Evolutionary conservation across 1,284 basidiomycete genomes (phyloP), one percentile per base, ranked within the genome.

Genomic region (Apiotrichum gamsii): DNA sequence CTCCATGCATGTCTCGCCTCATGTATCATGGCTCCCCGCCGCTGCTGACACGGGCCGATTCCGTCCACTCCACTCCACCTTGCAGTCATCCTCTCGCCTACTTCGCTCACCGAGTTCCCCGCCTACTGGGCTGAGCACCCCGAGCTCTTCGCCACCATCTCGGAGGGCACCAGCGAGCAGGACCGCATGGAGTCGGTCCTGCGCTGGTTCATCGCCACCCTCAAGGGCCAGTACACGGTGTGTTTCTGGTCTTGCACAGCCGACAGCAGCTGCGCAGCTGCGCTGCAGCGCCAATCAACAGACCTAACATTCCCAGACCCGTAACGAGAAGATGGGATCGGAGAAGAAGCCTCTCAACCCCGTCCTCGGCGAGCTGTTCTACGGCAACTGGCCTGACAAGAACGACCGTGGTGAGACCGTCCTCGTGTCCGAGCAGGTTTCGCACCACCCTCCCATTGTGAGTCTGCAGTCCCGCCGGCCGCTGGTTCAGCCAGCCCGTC

Each of bases 291-390:
- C n/a, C n/a, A n/a, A n/a, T n/a, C n/a, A n/a, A n/a, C n/a, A n/a
- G n/a, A n/a, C n/a, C n/a, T n/a, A n/a, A n/a, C n/a, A n/a, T n/a
- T 14, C 13, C 19, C 44, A 72, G 70, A 88, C 87, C 30, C 78
- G 90, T 49, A 93, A 91, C 64, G 89, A 93, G 75, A 83, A 83
- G 57, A 84, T 89, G 81, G 93, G 93, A 9, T 90, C 87, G 2
- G 93, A 96, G 79, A 98, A 97, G 79, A 98, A 97, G 72, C 93
- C 93, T 9, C 78, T 97, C 52, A 97, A 97, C 70, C 93, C 93
- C 30, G 89, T 94, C 13, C 84, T 97, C 23, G 93, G 91, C 72
- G 89, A 93, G 84, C 76, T 91, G 32, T 97, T 97, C 76, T 90
- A 91, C 59, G 94, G 94, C 39, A 71, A 77, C 52, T 98, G 94